Percentiles rank a stretch among this genome's conserved stretches.
These are phyloP conservation scores for Cystobasidium sp. DNA, from an alignment of 1,284 basidiomycete genomes.

Conservation along the genomic window DNA sequence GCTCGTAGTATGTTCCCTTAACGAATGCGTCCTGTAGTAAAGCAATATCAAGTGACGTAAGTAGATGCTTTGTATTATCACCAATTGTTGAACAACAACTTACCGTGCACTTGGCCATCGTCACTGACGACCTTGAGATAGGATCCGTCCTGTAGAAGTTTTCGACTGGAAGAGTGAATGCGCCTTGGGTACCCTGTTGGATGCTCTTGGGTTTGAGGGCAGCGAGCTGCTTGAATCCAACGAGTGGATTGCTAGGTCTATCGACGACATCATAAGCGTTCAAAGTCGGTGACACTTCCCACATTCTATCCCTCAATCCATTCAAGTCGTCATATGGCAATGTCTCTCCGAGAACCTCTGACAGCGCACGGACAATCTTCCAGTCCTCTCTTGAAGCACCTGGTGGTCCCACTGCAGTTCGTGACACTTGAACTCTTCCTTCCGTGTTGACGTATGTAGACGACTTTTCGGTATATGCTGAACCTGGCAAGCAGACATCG, in stretches of 20 bases:
- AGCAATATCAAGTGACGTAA: not conserved
- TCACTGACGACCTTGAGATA: slow-evolving; percentile 57
- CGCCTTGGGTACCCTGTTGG: slow-evolving; percentile 60
- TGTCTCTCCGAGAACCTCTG: slow-evolving; percentile 79
- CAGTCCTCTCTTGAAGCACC: slow-evolving; percentile 96
- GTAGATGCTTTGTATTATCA: not conserved
- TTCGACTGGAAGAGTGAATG: slow-evolving; percentile 78
- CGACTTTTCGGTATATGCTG: slow-evolving; percentile 95
- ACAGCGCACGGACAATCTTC: slow-evolving; percentile 96
- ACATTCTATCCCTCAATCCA: slow-evolving; percentile 89
- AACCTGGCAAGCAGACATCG: slow-evolving; percentile 90
- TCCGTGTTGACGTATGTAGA: slow-evolving; percentile 97
- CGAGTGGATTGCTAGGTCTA: slow-evolving; percentile 67
- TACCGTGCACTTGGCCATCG: slow-evolving; percentile 47
- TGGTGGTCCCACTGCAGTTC: slow-evolving; percentile 92
- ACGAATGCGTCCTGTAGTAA: slow-evolving; percentile 39
- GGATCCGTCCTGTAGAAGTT: slow-evolving; percentile 98
- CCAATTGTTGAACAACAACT: no score
- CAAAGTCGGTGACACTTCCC: slow-evolving; percentile 92
- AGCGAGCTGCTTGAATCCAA: slow-evolving; percentile 71
- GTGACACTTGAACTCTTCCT: slow-evolving; percentile 86
- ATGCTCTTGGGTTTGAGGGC: slow-evolving; percentile 62
- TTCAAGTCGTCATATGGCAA: slow-evolving; percentile 91
- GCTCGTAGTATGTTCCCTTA: slow-evolving; percentile 26
- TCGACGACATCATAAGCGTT: slow-evolving; percentile 88